Percentiles rank a stretch among this genome's conserved stretches.
Evolutionary conservation across 331 rosid species (phyloP).

Genomic region (Ulmus americana): DNA sequence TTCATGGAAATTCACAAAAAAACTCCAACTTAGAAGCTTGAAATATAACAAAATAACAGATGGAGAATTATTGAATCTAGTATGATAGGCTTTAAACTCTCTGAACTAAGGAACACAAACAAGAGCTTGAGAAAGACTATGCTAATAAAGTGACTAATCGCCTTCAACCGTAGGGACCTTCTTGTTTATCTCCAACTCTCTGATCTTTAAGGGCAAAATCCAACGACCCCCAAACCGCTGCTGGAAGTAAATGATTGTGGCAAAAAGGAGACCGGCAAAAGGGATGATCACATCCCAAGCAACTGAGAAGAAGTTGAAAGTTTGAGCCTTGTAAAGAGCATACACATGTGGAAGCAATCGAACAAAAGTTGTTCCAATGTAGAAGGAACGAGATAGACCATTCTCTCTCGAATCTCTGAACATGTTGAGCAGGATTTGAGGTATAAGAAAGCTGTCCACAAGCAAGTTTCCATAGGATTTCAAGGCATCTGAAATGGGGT

Average conservation of each 20-base stretch:
- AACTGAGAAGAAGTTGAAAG: conserved; percentile 25
- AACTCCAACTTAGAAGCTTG: not conserved
- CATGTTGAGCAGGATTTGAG: conserved; percentile 46
- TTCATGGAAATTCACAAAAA: no score
- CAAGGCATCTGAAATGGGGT: conserved; percentile 32
- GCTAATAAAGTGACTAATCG: not conserved
- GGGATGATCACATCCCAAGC: conserved; percentile 50
- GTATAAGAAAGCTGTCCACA: conserved; percentile 55
- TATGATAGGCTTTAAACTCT: no score
- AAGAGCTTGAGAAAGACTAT: not conserved
- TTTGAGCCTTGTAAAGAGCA: conserved; percentile 44
- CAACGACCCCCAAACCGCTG: conserved; percentile 47
- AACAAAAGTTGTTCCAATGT: conserved; percentile 55
- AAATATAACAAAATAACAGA: not conserved
- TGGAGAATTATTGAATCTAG: not conserved
- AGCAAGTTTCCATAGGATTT: conserved; percentile 48
- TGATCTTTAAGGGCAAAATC: conserved; percentile 38
- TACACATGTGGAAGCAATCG: conserved; percentile 50
- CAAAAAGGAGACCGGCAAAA: conserved; percentile 37
- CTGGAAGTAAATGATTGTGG: conserved; percentile 47
- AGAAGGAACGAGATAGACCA: conserved; percentile 38
- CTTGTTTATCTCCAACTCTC: conserved; percentile 21
- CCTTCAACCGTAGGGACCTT: conserved; percentile 27
- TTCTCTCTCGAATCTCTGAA: conserved; percentile 33
- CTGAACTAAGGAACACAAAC: not conserved